Percentiles rank a stretch among this genome's conserved stretches.
Conservation (phyloP, 176 grass and related monocot genomes). For the Cocos nucifera region DNA sequence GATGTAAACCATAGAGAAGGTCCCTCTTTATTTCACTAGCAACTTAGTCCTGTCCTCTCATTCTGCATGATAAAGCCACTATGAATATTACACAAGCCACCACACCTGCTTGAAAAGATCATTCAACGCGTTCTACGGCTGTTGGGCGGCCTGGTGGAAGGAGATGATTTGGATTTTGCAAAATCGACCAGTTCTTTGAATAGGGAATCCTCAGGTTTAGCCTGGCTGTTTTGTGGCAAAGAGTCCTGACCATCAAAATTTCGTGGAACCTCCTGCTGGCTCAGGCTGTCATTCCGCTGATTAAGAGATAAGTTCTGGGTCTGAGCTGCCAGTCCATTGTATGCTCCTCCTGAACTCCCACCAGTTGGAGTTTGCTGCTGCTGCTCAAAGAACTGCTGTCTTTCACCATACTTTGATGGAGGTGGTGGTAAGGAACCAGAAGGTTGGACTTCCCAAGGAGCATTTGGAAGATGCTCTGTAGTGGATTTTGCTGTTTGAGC, state of each 20-base stretch:
- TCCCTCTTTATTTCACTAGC: too few relatives aligned
- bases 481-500: background rate
- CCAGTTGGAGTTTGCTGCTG: slow-evolving; percentile 19
- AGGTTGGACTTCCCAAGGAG: slow-evolving; percentile 51
- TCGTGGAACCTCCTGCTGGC: slow-evolving; percentile 6
- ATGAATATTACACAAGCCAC: background rate
- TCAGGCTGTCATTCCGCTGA: slow-evolving; percentile 9
- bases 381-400: slow-evolving; percentile 77
- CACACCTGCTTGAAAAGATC: background rate
- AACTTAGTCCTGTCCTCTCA: too few relatives aligned
- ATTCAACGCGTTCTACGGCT: slow-evolving; percentile 83
- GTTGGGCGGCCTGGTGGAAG: slow-evolving; percentile 44
- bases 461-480: slow-evolving; percentile 48
- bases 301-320: slow-evolving; percentile 46
- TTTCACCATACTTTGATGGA: slow-evolving; percentile 73
- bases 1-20: too few relatives aligned
- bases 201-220: slow-evolving; percentile 73
- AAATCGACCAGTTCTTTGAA: slow-evolving; percentile 95
- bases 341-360: slow-evolving; percentile 35
- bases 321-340: slow-evolving; percentile 31
- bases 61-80: background rate
- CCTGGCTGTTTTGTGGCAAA: slow-evolving; percentile 18
- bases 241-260: slow-evolving; percentile 20
- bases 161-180: slow-evolving; percentile 64
- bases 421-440: slow-evolving; percentile 60